Base-by-base conservation (phyloP, 2,329 filamentous ascomycete genomes). In the Verticillium zaregamsianum region DNA sequence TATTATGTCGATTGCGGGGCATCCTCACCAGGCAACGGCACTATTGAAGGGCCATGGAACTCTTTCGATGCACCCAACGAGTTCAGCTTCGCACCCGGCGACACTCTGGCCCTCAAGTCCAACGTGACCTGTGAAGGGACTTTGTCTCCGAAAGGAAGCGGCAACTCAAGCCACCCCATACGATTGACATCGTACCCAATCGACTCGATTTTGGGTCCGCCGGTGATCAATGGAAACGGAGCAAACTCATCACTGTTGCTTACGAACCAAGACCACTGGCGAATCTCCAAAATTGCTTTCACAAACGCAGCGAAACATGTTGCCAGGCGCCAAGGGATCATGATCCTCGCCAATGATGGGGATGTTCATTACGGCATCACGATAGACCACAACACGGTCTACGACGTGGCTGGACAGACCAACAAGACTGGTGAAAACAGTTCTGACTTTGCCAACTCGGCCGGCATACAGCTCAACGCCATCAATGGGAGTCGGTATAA, bases 181-280 rank as follows among this genome's bases (percentile, higher is more conserved):
- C 57, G 49, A 2, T 57, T 69, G 37, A 69, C 66, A 12, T 66
- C 61, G 31, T 69, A 69, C 33, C 52, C 55, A 11, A 11, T 32
- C 15, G 63, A 61, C 9, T n/a, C 56, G 55, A 56, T 6, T 5
- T 15, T 39, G 1, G 25, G 33, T 33, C 62, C 63, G 32, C 67
- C 68, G 11, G 59, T 68, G 54, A 68, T 69, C 59, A 66, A 69
- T 52, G 68, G 65, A 33, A 62, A 55, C n/a, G 67, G 68, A 1
- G 63, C 64, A 0, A 31, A 62, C 1, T 64, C 67, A 3, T 67
- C 66, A 15, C 61, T 69, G 8, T 59, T 62, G 8, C 55, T 69
- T 45, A 67, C 61, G 9, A 68, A 69, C 59, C 68, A 68, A 31
- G 66, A 69, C 15, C 60, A 68, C 59, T 69, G 68, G 68, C 39